These are phyloP conservation scores for Nemania abortiva DNA, from an alignment of 2,329 filamentous ascomycete species.

Conservation along the genomic window DNA sequence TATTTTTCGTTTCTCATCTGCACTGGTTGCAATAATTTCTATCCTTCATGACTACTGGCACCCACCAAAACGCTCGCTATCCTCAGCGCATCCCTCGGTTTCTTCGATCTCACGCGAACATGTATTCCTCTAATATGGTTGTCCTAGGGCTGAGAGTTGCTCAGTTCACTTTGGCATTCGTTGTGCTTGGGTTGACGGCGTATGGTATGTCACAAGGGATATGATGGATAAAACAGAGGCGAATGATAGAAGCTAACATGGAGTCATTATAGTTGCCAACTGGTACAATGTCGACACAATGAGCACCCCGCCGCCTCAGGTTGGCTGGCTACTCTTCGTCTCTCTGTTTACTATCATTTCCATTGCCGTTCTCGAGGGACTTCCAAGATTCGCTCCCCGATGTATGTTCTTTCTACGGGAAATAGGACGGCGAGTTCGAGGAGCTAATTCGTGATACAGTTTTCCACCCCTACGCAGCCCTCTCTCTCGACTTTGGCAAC, in stretches of 20 bases:
- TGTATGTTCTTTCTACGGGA: slow-evolving; percentile 46
- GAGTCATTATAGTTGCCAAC: slow-evolving; percentile 62
- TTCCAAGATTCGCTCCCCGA: slow-evolving; percentile 59
- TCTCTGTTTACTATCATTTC: slow-evolving; percentile 68
- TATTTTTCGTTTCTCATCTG: slow-evolving; percentile 20
- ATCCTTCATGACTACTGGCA: slow-evolving; percentile 46
- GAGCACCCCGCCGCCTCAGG: slow-evolving; percentile 64
- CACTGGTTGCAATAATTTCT: slow-evolving; percentile 38
- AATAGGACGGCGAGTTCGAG: neutral
- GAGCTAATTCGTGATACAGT: slow-evolving; percentile 46
- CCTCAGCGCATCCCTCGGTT: slow-evolving; percentile 45
- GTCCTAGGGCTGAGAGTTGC: slow-evolving; percentile 59
- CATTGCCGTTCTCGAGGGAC: slow-evolving; percentile 64
- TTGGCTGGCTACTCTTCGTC: slow-evolving; percentile 70
- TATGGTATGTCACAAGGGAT: slow-evolving; percentile 59
- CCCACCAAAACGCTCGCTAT: slow-evolving; percentile 47
- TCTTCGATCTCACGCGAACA: slow-evolving; percentile 48
- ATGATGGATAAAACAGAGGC: neutral
- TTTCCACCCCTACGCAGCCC: slow-evolving; percentile 62
- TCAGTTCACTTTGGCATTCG: slow-evolving; percentile 60
- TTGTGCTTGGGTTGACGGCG: slow-evolving; percentile 61
- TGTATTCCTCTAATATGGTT: slow-evolving; percentile 54
- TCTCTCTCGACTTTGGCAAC: slow-evolving; percentile 65
- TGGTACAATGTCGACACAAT: slow-evolving; percentile 70
- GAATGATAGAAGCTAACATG: slow-evolving; percentile 33